A percentile compares a stretch with the other conserved stretches of the same genome.
Conservation (phyloP, 306 rosid species). For the Fagus crenata region DNA sequence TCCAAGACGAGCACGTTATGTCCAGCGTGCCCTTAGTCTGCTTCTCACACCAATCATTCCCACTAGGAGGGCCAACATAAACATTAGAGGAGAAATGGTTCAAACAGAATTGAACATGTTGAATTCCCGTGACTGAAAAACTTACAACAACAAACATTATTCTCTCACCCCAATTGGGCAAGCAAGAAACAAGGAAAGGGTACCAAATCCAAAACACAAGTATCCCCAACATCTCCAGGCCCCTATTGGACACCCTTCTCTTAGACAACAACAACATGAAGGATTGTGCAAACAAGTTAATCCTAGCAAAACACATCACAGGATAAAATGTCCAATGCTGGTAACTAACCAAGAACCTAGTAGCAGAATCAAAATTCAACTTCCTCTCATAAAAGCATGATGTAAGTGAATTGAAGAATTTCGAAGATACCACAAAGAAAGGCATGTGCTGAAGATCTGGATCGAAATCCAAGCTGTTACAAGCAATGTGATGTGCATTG, state of each 20-base stretch:
- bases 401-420: conserved; percentile 48
- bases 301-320: conserved; percentile 67
- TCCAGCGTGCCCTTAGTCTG: conserved; percentile 61
- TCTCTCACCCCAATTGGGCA: conserved; percentile 61
- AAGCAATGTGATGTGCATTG: conserved; percentile 69
- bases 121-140: conserved; percentile 59
- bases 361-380: conserved; percentile 46
- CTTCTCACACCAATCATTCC: conserved; percentile 64
- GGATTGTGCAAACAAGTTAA: conserved; percentile 63
- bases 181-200: conserved; percentile 56
- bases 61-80: conserved; percentile 61
- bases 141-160: conserved; percentile 55
- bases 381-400: conserved; percentile 56
- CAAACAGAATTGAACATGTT: conserved; percentile 73
- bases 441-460: conserved; percentile 81
- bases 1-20: conserved; percentile 56
- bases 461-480: conserved; percentile 71
- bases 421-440: conserved; percentile 58
- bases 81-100: conserved; percentile 72
- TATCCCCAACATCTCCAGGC: conserved; percentile 56
- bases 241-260: conserved; percentile 46
- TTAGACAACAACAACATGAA: conserved; percentile 45
- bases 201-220: conserved; percentile 71
- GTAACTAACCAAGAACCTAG: conserved; percentile 64
- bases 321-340: conserved; percentile 83